Conservation (phyloP, 2,329 filamentous ascomycete genomes). For the Macrophomina phaseolina region DNA sequence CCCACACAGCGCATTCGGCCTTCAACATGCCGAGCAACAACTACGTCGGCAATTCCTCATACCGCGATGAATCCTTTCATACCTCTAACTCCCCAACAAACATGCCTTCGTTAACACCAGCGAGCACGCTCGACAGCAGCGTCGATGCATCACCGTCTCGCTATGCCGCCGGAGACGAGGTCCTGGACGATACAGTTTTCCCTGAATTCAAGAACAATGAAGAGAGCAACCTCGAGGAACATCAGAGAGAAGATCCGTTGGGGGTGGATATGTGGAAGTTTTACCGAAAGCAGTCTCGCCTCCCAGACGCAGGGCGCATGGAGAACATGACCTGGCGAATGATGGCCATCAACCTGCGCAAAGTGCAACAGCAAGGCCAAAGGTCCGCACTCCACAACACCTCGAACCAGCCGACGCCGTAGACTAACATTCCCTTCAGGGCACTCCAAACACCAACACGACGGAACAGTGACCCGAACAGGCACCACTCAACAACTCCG, state of each 20-base stretch:
- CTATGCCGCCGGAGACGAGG: slow-evolving; percentile 57
- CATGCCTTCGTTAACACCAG: slow-evolving; percentile 52
- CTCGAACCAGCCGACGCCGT: neutral
- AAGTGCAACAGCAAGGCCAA: neutral
- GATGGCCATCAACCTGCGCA: slow-evolving; percentile 85
- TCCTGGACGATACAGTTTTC: neutral
- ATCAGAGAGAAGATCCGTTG: slow-evolving; percentile 89
- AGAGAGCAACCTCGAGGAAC: slow-evolving; percentile 70
- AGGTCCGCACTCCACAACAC: neutral
- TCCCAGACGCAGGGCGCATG: slow-evolving; percentile 96
- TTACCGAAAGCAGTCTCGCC: slow-evolving; percentile 83
- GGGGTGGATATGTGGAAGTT: slow-evolving; percentile 94
- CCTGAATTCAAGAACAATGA: slow-evolving; percentile 45
- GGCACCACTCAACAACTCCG: too few species aligned
- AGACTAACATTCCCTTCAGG: neutral
- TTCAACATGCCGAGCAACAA: neutral
- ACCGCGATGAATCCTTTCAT: neutral
- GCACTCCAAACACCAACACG: neutral
- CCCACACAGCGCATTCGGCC: neutral
- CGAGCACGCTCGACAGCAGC: slow-evolving; percentile 54
- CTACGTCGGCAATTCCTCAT: slow-evolving; percentile 34
- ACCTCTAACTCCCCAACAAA: slow-evolving; percentile 45
- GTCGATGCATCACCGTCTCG: slow-evolving; percentile 56
- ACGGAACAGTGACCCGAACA: too few species aligned
- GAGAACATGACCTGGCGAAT: slow-evolving; percentile 98